These are phyloP conservation scores for Suhomyces anneliseae DNA, from an alignment of 1,139 yeast species.

Conservation along the genomic window DNA sequence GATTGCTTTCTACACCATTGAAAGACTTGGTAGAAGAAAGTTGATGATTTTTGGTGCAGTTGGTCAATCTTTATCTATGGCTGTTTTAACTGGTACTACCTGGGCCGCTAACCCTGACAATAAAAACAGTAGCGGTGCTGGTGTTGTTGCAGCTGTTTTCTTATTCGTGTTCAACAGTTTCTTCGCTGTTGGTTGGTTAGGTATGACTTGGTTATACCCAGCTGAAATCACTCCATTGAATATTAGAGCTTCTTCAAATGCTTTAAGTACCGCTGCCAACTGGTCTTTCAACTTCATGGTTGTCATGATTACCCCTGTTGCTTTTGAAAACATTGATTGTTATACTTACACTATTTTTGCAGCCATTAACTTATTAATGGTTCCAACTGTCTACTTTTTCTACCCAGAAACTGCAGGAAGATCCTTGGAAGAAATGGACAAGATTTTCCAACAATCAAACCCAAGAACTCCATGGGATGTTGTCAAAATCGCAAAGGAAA, in stretches of 20 bases:
- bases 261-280: conserved; percentile 37
- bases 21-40: conserved; percentile 66
- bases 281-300: conserved; percentile 37
- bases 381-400: conserved; percentile 54
- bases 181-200: conserved; percentile 34
- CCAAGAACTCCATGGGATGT: conserved; percentile 37
- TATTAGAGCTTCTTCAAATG: conserved; percentile 36
- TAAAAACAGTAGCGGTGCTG: conserved; percentile 8
- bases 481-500: conserved; percentile 34
- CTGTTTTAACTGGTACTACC: conserved; percentile 27
- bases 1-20: conserved; percentile 64
- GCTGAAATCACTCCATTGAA: conserved; percentile 35
- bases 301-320: conserved; percentile 38
- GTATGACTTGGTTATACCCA: conserved; percentile 27
- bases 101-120: conserved; percentile 28
- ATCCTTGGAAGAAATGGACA: conserved; percentile 60
- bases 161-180: conserved; percentile 37
- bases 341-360: conserved; percentile 38
- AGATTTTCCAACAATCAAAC: conserved; percentile 49
- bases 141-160: conserved; percentile 37
- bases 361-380: conserved; percentile 44
- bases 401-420: conserved; percentile 63
- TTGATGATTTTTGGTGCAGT: conserved; percentile 53
- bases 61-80: conserved; percentile 44
- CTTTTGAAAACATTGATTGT: conserved; percentile 30